These are phyloP conservation scores for Alisma plantagoaquatica DNA, from an alignment of 106 monocot species.

Conservation along the genomic window DNA sequence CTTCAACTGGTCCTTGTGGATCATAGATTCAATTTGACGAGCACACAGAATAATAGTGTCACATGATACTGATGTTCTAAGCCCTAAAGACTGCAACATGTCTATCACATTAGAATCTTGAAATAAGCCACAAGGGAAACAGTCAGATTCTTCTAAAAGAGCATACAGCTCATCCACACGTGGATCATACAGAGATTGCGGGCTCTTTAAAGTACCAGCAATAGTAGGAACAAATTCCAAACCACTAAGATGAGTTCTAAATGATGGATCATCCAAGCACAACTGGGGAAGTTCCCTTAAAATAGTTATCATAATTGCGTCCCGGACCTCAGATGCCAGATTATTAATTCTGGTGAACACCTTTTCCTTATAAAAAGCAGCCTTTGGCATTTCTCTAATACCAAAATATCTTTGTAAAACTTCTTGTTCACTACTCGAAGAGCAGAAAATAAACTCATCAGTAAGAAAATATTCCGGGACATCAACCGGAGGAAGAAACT, in stretches of 20 bases:
- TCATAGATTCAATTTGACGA: slow-evolving; percentile 70
- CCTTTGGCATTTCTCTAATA: slow-evolving; percentile 56
- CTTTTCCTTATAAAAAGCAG: slow-evolving; percentile 50
- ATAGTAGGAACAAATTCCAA: slow-evolving; percentile 75
- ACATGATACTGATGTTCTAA: slow-evolving; percentile 64
- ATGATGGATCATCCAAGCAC: slow-evolving; percentile 43
- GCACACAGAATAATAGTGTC: slow-evolving; percentile 81
- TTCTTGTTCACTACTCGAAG: slow-evolving; percentile 56
- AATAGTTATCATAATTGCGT: slow-evolving; percentile 59
- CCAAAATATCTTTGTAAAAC: slow-evolving; percentile 59
- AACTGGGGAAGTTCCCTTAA: slow-evolving; percentile 88
- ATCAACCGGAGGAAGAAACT: slow-evolving; percentile 66
- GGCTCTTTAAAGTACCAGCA: slow-evolving; percentile 50
- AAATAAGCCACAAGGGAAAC: slow-evolving; percentile 69
- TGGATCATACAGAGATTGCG: slow-evolving; percentile 89
- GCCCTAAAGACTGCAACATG: slow-evolving; percentile 74
- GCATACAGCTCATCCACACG: slow-evolving; percentile 69
- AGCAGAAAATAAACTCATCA: slow-evolving; percentile 56
- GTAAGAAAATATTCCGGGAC: slow-evolving; percentile 48
- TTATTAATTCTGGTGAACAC: slow-evolving; percentile 57
- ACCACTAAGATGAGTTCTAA: slow-evolving; percentile 48
- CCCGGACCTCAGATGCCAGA: slow-evolving; percentile 61
- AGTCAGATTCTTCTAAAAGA: slow-evolving; percentile 82
- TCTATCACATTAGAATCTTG: slow-evolving; percentile 67
- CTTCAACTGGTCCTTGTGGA: slow-evolving; percentile 68